These are phyloP conservation scores for Mycena amicta DNA, from an alignment of 768 basidiomycete genomes.

Conservation along the genomic window DNA sequence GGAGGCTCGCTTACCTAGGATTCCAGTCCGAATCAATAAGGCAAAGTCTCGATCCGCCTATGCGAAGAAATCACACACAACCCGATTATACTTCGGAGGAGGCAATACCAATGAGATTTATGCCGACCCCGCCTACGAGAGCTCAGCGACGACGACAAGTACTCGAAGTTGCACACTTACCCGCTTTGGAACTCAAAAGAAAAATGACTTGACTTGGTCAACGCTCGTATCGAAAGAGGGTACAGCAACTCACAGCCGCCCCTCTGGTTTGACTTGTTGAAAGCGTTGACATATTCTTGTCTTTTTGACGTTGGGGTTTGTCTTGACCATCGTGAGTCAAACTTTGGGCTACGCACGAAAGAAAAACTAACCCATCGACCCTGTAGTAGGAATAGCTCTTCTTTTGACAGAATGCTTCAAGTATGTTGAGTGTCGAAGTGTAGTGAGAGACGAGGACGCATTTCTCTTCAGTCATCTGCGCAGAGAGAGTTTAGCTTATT, in stretches of 20 bases:
- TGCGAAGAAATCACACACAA: too few relatives aligned
- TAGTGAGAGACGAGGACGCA: conserved; percentile 96
- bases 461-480: conserved; percentile 84
- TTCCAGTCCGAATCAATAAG: conserved; percentile 95
- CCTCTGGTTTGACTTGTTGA: conserved; percentile 78
- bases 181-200: conserved; percentile 89
- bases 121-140: conserved; percentile 78
- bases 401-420: conserved; percentile 83
- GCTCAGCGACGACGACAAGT: not conserved
- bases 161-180: conserved; percentile 25
- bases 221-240: not conserved
- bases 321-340: conserved; percentile 37
- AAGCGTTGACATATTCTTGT: conserved; percentile 84
- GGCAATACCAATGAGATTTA: conserved; percentile 91
- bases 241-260: conserved; percentile 63
- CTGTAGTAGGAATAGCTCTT: conserved; percentile 78
- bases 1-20: conserved; percentile 59
- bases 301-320: conserved; percentile 76
- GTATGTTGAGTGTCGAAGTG: conserved; percentile 89
- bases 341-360: too few relatives aligned
- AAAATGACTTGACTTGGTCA: conserved; percentile 69
- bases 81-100: too few relatives aligned
- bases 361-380: conserved; percentile 73
- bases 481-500: not conserved
- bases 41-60: conserved; percentile 79